A percentile compares a stretch with the other conserved stretches of the same genome.
phyloP scores from a whole-genome alignment of 2,329 filamentous ascomycete species.

The Ramularia collo-cygni region DNA sequence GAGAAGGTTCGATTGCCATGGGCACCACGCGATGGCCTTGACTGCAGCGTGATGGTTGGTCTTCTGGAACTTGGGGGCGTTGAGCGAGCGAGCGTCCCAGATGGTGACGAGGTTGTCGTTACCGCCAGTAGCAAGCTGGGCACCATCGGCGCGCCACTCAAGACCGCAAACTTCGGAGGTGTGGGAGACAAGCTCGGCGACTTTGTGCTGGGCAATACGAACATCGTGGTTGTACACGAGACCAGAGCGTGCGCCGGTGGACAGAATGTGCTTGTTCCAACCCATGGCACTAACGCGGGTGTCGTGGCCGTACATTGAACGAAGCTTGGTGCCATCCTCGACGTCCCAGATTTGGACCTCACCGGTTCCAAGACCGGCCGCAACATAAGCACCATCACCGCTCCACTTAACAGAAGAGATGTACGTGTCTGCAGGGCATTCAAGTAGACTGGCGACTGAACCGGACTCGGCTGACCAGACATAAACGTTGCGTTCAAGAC shows the following conservation, averaged over 20 bases:
- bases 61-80: constrained; percentile 97
- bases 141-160: constrained; percentile 94
- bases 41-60: constrained; percentile 98
- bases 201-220: constrained; percentile 94
- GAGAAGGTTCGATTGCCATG: constrained; percentile 95
- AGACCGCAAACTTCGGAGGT: constrained; percentile 97
- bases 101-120: constrained; percentile 99
- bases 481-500: constrained; percentile 92
- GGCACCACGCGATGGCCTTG: constrained; percentile 97
- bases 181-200: constrained; percentile 92
- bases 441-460: constrained; percentile 78
- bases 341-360: constrained; percentile 99
- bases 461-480: constrained; percentile 97
- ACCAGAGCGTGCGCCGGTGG: constrained; percentile 87
- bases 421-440: constrained; percentile 85
- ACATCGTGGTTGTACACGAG: constrained; percentile 99
- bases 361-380: constrained; percentile 87
- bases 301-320: constrained; percentile 97
- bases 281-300: constrained; percentile 96
- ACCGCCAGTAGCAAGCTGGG: constrained; percentile 92
- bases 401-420: constrained; percentile 99
- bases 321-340: constrained; percentile 86
- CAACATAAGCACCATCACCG: constrained; percentile 90
- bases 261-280: constrained; percentile 97
- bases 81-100: constrained; percentile 92